Conservation (phyloP, 2,329 filamentous ascomycete genomes). For the Madurella fahalii region DNA sequence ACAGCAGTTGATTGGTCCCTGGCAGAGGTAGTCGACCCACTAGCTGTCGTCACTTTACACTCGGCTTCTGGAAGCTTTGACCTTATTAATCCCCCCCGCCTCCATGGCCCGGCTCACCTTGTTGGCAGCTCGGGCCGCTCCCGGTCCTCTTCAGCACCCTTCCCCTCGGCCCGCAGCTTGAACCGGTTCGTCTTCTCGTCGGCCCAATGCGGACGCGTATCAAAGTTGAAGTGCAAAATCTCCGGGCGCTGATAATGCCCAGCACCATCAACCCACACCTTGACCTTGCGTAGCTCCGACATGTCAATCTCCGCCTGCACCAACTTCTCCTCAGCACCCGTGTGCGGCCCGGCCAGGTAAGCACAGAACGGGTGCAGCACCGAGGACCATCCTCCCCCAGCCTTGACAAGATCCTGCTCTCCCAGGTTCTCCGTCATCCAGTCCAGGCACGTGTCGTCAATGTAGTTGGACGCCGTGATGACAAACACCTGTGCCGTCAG, state of each 20-base stretch:
- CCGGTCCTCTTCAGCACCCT: neutral
- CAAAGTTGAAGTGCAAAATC: constrained; percentile 22
- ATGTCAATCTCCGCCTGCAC: constrained; percentile 28
- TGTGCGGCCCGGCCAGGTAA: constrained; percentile 28
- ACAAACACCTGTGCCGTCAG: constrained; percentile 43
- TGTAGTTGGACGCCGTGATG: constrained; percentile 38
- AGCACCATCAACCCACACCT: constrained; percentile 30
- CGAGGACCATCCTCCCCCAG: constrained; percentile 30
- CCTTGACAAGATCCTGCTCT: constrained; percentile 28
- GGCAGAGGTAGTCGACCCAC: too few relatives aligned
- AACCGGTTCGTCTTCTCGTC: constrained; percentile 13
- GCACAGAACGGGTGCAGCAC: constrained; percentile 31
- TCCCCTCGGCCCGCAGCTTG: neutral
- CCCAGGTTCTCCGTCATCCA: constrained; percentile 34
- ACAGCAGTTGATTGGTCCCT: neutral
- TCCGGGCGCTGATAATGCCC: constrained; percentile 31
- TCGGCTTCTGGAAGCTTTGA: too few relatives aligned
- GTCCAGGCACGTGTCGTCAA: constrained; percentile 38
- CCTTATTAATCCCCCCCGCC: too few relatives aligned
- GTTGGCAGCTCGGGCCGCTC: neutral
- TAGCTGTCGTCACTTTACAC: too few relatives aligned
- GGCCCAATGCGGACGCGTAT: constrained; percentile 13
- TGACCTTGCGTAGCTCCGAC: constrained; percentile 25
- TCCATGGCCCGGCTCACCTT: too few relatives aligned
- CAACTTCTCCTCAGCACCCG: constrained; percentile 25